phyloP scores from a whole-genome alignment of 2,329 filamentous ascomycete species.

The Zymoseptoria pseudotritici region DNA sequence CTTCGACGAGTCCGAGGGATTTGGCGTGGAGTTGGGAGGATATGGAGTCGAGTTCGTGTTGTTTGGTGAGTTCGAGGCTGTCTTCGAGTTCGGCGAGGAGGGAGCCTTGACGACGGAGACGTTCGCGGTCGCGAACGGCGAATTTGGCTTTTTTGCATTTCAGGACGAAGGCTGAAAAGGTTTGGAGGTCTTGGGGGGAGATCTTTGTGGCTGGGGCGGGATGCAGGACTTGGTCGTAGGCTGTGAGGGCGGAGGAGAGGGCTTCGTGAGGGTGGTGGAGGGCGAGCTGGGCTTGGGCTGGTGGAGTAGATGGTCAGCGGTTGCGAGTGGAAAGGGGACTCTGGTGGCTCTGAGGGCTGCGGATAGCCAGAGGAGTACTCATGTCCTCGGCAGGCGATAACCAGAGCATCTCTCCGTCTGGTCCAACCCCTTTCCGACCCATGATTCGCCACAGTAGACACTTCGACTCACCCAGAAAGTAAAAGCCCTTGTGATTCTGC shows the following conservation, averaged over 20 bases:
- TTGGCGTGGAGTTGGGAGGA: slow-evolving; percentile 24
- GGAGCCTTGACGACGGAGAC: slow-evolving; percentile 49
- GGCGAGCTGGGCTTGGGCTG: slow-evolving; percentile 70
- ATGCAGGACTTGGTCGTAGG: slow-evolving; percentile 51
- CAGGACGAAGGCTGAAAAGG: slow-evolving; percentile 64
- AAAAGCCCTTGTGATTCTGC: slow-evolving; percentile 61
- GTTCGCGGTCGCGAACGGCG: slow-evolving; percentile 62
- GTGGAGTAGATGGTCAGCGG: slow-evolving; percentile 10
- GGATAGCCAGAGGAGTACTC: too few relatives aligned
- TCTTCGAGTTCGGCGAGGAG: slow-evolving; percentile 55
- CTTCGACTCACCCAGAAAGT: slow-evolving; percentile 52
- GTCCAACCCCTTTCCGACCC: too few relatives aligned
- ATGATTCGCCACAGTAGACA: background rate
- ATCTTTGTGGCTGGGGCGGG: slow-evolving; percentile 53
- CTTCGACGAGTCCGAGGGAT: slow-evolving; percentile 38
- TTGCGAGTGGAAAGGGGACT: background rate
- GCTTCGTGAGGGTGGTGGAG: slow-evolving; percentile 67
- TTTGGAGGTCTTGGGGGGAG: slow-evolving; percentile 26
- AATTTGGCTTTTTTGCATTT: slow-evolving; percentile 79
- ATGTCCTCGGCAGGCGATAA: too few relatives aligned
- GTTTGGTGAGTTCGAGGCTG: slow-evolving; percentile 43
- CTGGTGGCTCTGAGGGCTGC: too few relatives aligned
- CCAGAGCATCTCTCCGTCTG: too few relatives aligned
- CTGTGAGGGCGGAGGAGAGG: slow-evolving; percentile 59
- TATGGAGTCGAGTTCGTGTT: slow-evolving; percentile 34